Percentiles rank a stretch among this genome's conserved stretches.
phyloP scores from a whole-genome alignment of 495 filamentous ascomycete species.

The Penicillium desertorum region DNA sequence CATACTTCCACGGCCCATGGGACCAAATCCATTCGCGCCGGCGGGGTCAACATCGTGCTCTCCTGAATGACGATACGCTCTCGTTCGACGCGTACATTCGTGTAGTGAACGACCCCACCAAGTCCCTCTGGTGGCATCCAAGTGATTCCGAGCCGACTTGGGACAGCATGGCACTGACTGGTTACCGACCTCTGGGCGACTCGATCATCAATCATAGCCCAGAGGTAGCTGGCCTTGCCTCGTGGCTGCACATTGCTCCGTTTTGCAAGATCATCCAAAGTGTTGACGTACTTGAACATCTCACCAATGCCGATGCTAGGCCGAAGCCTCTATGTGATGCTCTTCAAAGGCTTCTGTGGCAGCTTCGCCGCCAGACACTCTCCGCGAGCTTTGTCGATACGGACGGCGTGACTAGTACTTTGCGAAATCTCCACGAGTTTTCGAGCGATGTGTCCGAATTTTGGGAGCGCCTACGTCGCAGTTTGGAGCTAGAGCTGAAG shows the following conservation, averaged over 20 bases:
- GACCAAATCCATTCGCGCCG: constrained; percentile 58
- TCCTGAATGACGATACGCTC: constrained; percentile 63
- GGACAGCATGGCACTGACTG: constrained; percentile 67
- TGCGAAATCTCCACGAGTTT: constrained; percentile 46
- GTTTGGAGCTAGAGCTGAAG: constrained; percentile 51
- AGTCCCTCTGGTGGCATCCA: constrained; percentile 62
- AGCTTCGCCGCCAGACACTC: constrained; percentile 36
- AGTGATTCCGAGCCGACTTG: constrained; percentile 66
- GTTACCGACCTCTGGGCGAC: constrained; percentile 54
- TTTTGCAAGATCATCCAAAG: constrained; percentile 57
- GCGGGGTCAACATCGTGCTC: constrained; percentile 58
- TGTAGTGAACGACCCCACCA: constrained; percentile 60
- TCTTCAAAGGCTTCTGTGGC: constrained; percentile 48
- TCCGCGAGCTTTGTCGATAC: constrained; percentile 46
- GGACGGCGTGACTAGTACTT: constrained; percentile 41
- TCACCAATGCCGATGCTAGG: constrained; percentile 46
- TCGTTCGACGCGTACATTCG: constrained; percentile 65
- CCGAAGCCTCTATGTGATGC: constrained; percentile 54
- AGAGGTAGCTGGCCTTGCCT: constrained; percentile 53
- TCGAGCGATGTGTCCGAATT: constrained; percentile 50
- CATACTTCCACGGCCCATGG: constrained; percentile 62
- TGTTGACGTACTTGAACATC: constrained; percentile 50
- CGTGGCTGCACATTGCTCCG: constrained; percentile 59
- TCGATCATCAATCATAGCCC: constrained; percentile 50
- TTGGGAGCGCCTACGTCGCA: constrained; percentile 55